phyloP scores from a whole-genome alignment of 805 yeast species.

The Tetrapisispora taiwanensis region DNA sequence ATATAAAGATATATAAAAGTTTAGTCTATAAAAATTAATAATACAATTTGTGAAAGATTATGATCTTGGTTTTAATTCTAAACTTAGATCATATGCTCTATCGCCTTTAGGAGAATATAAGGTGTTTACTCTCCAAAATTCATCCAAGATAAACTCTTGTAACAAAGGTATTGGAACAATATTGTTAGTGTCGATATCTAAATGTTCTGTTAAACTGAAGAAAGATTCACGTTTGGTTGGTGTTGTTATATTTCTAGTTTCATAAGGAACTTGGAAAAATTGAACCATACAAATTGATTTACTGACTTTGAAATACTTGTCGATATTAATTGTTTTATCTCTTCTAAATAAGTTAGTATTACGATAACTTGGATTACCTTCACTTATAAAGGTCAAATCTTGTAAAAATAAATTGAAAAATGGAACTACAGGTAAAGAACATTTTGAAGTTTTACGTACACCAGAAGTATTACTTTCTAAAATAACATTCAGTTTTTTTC shows the following conservation, averaged over 20 bases:
- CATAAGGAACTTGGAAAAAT: constrained; percentile 54
- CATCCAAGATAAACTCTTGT: constrained; percentile 49
- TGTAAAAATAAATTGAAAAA: constrained; percentile 65
- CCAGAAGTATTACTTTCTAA: constrained; percentile 30
- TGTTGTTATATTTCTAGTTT: constrained; percentile 3
- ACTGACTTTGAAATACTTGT: constrained; percentile 60
- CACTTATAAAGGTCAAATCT: constrained; percentile 71
- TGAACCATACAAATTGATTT: constrained; percentile 58
- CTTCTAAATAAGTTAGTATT: constrained; percentile 42
- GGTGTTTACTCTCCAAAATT: constrained; percentile 60
- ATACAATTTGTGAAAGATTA: background rate
- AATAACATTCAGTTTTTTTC: constrained; percentile 50
- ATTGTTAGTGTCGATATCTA: constrained; percentile 21
- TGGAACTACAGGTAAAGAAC: constrained; percentile 57
- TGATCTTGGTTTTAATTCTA: constrained; percentile 29
- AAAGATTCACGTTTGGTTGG: constrained; percentile 2
- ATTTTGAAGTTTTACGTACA: constrained; percentile 10
- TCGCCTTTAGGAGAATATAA: constrained; percentile 51
- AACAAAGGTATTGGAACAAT: constrained; percentile 29
- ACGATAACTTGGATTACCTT: constrained; percentile 66
- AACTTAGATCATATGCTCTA: constrained; percentile 64
- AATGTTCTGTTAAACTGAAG: constrained; percentile 12
- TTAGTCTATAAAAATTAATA: too few relatives aligned
- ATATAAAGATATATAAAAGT: background rate
- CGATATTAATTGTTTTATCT: constrained; percentile 53